These are phyloP conservation scores for Nyctanthes arbortristis DNA, from an alignment of 257 asterid species.

Conservation along the genomic window DNA sequence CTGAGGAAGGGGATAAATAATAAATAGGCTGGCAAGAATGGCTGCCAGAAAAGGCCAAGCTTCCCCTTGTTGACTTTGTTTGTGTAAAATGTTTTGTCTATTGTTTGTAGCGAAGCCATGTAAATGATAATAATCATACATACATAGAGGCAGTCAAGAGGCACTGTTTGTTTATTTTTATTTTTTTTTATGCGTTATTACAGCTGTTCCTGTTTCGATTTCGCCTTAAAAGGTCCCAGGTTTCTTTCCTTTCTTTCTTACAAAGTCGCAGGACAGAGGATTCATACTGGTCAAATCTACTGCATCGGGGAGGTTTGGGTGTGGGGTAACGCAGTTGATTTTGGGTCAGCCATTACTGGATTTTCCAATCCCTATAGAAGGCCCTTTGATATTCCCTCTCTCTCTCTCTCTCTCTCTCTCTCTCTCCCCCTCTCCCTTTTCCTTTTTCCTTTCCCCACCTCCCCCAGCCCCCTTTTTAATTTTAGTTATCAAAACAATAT, in stretches of 20 bases:
- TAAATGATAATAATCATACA: conserved; percentile 12
- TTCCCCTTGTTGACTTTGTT: conserved; percentile 64
- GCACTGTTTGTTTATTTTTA: conserved; percentile 38
- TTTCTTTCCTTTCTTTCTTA: too few relatives aligned
- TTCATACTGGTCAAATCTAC: conserved; percentile 16
- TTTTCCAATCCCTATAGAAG: conserved; percentile 13
- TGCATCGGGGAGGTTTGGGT: conserved; percentile 16
- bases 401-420: neutral
- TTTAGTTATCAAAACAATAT: too few relatives aligned
- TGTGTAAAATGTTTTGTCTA: conserved; percentile 36
- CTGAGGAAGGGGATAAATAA: conserved; percentile 25
- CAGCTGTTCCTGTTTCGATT: conserved; percentile 37
- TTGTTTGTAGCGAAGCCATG: conserved; percentile 2
- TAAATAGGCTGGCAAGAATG: conserved; percentile 43
- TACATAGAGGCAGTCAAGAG: conserved; percentile 41
- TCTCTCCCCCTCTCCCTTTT: neutral
- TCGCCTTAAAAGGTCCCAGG: conserved; percentile 23
- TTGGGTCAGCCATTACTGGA: conserved; percentile 35
- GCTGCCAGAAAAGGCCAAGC: conserved; percentile 43
- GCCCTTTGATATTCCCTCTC: conserved; percentile 18
- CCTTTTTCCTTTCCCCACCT: neutral
- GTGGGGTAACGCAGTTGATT: conserved; percentile 19
- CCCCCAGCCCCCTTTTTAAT: too few relatives aligned
- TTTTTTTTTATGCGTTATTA: too few relatives aligned
- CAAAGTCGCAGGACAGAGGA: conserved; percentile 12